Percentiles rank a stretch among this genome's conserved stretches.
These are phyloP conservation scores for Emergomyces africanus DNA, from an alignment of 2,329 filamentous ascomycete genomes.

Conservation along the genomic window DNA sequence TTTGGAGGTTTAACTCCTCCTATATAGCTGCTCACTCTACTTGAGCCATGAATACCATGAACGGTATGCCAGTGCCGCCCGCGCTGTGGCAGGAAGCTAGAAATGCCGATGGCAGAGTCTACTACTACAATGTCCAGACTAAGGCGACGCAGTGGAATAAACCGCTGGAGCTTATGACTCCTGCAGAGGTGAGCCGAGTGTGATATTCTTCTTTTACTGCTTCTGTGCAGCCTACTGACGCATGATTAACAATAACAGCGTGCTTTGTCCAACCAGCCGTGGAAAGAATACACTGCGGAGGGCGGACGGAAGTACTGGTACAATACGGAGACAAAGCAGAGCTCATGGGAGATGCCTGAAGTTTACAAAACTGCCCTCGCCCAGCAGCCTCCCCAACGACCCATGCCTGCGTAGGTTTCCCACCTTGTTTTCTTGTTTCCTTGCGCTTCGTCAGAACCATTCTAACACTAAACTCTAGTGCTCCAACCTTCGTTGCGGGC, in stretches of 20 bases:
- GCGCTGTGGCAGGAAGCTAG: slow-evolving; percentile 68
- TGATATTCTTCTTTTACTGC: slow-evolving; percentile 8
- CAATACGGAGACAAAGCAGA: slow-evolving; percentile 81
- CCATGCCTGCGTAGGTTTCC: slow-evolving; percentile 33
- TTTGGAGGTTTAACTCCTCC: background rate
- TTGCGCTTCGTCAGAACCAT: slow-evolving; percentile 14
- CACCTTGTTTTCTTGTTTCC: background rate
- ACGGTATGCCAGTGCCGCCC: slow-evolving; percentile 40
- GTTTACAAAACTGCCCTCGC: slow-evolving; percentile 64
- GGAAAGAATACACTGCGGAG: slow-evolving; percentile 82
- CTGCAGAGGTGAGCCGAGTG: slow-evolving; percentile 52
- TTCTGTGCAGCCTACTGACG: slow-evolving; percentile 5
- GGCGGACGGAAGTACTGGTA: slow-evolving; percentile 92
- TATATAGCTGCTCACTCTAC: background rate
- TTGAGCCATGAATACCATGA: slow-evolving; percentile 38
- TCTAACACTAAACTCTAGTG: slow-evolving; percentile 26
- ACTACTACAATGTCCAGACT: slow-evolving; percentile 81
- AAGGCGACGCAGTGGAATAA: slow-evolving; percentile 92
- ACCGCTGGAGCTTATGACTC: slow-evolving; percentile 75
- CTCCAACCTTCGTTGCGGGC: slow-evolving; percentile 47
- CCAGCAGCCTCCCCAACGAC: slow-evolving; percentile 35
- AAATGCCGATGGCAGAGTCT: slow-evolving; percentile 67
- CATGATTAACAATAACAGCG: slow-evolving; percentile 39
- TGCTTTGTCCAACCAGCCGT: slow-evolving; percentile 68
- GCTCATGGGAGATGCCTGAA: slow-evolving; percentile 89